Evolutionary conservation across 1,139 yeast species (phyloP), one percentile per base, ranked within the genome.

Genomic region (Suhomyces coccinellae): DNA sequence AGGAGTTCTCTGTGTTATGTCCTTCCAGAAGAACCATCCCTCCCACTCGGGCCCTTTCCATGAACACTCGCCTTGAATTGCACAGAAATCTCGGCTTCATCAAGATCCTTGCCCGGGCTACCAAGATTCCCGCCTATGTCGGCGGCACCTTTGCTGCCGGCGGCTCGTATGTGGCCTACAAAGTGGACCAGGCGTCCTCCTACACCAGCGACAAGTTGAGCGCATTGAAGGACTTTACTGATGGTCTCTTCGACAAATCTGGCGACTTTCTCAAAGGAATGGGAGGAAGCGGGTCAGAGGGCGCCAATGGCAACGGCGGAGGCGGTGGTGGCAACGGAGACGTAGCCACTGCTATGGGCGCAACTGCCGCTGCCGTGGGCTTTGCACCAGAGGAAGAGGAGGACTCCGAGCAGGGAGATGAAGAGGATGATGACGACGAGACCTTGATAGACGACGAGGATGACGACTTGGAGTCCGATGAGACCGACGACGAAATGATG

Each of bases 141-240:
- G 97, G 97, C 1, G 95, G 97, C 8, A 89, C 96, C 0, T 66
- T 90, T 37, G 97, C 96, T 1, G 98, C 97, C 8, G 96, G 96
- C 3, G 96, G 97, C 0, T 86, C 96, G 4, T 93, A 90, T 60
- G 84, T 90, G 38, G 89, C 91, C 26, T 90, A 90, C 63, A 91
- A 93, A 63, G 87, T 90, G 3, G 96, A 90, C 48, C 95, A 91
- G 65, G 96, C 95, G 0, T 77, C 89, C 0, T 73, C 64, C 35
- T 88, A 78, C 55, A 80, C 97, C 0, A 75, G 74, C 44, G 96
- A 87, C 49, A 80, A 80, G 60, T 57, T 90, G 38, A 73, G 75
- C 8, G 73, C 81, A 41, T 69, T 85, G 17, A 79, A 80, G 63
- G 95, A 80, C 56, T 60, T 82, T 55, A 71, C 85, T 2, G 71